Evolutionary conservation across 768 basidiomycete species (phyloP).

Genomic region (Tricholoma sp.): DNA sequence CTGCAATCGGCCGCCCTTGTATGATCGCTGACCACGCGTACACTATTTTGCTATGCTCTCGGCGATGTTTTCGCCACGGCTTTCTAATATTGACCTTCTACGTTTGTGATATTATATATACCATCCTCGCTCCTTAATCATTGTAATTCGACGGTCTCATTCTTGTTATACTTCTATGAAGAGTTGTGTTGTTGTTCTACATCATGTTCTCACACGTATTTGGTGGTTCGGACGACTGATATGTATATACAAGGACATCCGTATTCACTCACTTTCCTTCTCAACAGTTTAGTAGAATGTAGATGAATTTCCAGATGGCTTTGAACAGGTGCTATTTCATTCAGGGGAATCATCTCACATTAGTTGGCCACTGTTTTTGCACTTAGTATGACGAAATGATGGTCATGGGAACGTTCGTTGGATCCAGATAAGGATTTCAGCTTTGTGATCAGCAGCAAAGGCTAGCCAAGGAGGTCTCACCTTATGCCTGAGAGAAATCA

Average conservation of each 20-base stretch:
- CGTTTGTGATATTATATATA: conserved; percentile 1
- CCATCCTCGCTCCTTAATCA: neutral
- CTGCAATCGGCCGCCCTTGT: conserved; percentile 68
- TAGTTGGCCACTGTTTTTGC: no score
- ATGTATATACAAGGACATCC: neutral
- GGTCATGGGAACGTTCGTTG: no score
- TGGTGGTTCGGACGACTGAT: neutral
- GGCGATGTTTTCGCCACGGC: neutral
- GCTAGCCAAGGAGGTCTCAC: no score
- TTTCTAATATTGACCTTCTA: neutral
- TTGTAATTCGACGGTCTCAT: neutral
- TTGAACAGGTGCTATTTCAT: no score
- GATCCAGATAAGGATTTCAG: no score
- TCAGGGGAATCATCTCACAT: no score
- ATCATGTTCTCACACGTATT: neutral
- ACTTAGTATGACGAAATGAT: no score
- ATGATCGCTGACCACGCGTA: conserved; percentile 24
- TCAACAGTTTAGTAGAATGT: neutral
- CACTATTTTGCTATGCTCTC: neutral
- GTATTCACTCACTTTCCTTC: neutral
- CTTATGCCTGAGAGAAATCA: no score
- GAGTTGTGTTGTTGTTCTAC: neutral
- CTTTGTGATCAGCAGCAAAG: no score
- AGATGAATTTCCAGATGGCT: neutral
- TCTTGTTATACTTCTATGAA: neutral